Base-by-base conservation (phyloP, 1,284 basidiomycete genomes). In the Violaceomyces palustris region DNA sequence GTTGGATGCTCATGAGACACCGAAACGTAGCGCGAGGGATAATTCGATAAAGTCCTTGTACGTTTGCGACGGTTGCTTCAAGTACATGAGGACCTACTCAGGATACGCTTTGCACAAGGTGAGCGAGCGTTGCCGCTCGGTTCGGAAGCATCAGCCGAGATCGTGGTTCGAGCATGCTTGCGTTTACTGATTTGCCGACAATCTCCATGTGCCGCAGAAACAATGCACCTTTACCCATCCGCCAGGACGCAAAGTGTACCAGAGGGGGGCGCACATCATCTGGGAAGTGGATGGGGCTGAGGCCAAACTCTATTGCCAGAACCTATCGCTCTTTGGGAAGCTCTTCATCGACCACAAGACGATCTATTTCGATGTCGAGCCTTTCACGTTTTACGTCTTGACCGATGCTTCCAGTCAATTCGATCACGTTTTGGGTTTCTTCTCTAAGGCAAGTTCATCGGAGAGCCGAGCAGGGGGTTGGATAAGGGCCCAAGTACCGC, bases 331-430 rank as follows among this genome's bases (percentile, higher is more conserved):
- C 3, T 97, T 97, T 67, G 93, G 92, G 31, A 98, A 98, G 74
- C 79, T 97, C n/a, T 98, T 98, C 75, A 96, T 98, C 68, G 93
- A 97, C 68, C 87, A 93, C 68, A 98, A 98, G 78, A 94, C 92
- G 1, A 79, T 97, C 25, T 97, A 90, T 77, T 98, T 93, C 69
- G 91, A 98, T 43, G 79, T 79, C 7, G 67, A 68, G 24, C 67
- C 68, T 11, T 73, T 98, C 74, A 74, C 87, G 39, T 97, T 93
- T 76, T 98, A 98, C 74, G 82, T 97, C 55, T 75, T 94, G 19
- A 96, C 92, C 6, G 90, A 96, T 53, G 86, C 84, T 0, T 72
- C 73, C 11, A 82, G 83, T 43, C 82, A 85, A 9, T 81, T 82
- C 62, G 84, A 93, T 68, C 84, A 88, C 62, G 84, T 89, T 35